phyloP scores from a whole-genome alignment of 768 basidiomycete species.

The Amanita jacksonii region DNA sequence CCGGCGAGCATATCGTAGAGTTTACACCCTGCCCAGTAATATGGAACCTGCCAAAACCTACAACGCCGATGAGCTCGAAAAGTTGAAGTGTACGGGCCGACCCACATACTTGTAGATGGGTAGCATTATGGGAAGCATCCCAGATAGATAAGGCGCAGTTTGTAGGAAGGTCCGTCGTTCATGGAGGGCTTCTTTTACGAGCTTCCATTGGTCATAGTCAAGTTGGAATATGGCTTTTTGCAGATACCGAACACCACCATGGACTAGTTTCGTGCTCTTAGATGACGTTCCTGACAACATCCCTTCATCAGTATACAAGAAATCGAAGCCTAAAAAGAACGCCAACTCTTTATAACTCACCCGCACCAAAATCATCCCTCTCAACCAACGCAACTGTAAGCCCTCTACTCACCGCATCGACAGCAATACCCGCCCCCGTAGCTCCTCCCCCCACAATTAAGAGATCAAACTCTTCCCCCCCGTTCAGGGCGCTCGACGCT shows the following conservation, averaged over 20 bases:
- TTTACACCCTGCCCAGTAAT: conserved; percentile 93
- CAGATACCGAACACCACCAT: conserved; percentile 95
- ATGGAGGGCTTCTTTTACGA: conserved; percentile 90
- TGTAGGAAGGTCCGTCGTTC: conserved; percentile 92
- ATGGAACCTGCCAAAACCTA: conserved; percentile 95
- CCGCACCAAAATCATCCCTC: conserved; percentile 83
- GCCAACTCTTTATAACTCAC: conserved; percentile 38
- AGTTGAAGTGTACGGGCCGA: too few species aligned
- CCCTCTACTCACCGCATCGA: conserved; percentile 89
- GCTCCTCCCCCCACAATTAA: conserved; percentile 91
- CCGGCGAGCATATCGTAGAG: conserved; percentile 94
- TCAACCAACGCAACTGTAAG: conserved; percentile 92
- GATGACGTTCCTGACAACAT: conserved; percentile 71
- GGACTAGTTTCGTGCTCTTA: conserved; percentile 96
- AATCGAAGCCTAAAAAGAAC: neutral
- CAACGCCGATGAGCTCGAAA: too few species aligned
- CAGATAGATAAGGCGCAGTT: conserved; percentile 87
- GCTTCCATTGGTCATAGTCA: conserved; percentile 94
- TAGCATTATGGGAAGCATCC: conserved; percentile 94
- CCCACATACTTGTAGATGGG: conserved; percentile 80
- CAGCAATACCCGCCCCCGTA: conserved; percentile 92
- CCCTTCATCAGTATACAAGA: neutral
- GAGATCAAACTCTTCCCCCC: conserved; percentile 53
- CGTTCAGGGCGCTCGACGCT: conserved; percentile 25
- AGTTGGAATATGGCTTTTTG: conserved; percentile 95